These are phyloP conservation scores for Kluyveromyces sp. DNA, from an alignment of 1,139 yeast species.

Conservation along the genomic window DNA sequence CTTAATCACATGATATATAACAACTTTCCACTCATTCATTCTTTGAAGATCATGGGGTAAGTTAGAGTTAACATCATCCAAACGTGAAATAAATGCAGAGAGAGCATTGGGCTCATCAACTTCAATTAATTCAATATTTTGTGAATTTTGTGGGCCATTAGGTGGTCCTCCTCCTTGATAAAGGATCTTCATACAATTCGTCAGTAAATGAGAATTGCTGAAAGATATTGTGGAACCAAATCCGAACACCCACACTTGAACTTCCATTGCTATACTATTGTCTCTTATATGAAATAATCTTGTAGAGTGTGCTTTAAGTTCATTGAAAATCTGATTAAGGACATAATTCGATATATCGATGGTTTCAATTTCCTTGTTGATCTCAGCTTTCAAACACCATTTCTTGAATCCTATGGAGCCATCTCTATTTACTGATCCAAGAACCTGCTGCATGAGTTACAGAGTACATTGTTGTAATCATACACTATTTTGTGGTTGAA, in stretches of 20 bases:
- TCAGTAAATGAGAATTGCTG: slow-evolving; percentile 5
- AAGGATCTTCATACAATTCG: slow-evolving; percentile 20
- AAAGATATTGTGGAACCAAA: slow-evolving; percentile 16
- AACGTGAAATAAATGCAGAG: slow-evolving; percentile 10
- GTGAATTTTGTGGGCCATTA: background rate
- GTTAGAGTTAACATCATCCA: slow-evolving; percentile 7
- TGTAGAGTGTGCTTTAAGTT: slow-evolving; percentile 18
- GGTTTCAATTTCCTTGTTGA: background rate
- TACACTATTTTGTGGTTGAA: slow-evolving; percentile 6
- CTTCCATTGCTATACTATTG: slow-evolving; percentile 4
- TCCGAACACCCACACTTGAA: slow-evolving; percentile 25
- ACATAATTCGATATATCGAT: background rate
- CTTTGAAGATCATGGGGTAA: slow-evolving; percentile 10
- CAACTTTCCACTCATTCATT: slow-evolving; percentile 21
- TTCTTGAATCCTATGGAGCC: slow-evolving; percentile 17
- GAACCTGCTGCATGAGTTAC: slow-evolving; percentile 12
- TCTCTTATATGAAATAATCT: slow-evolving; percentile 16
- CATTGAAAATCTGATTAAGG: slow-evolving; percentile 9
- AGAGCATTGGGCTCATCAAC: slow-evolving; percentile 10
- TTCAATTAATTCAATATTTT: slow-evolving; percentile 16
- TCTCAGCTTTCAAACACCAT: slow-evolving; percentile 16
- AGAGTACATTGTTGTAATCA: slow-evolving; percentile 6
- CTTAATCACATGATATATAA: slow-evolving; percentile 10
- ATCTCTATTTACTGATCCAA: slow-evolving; percentile 19
- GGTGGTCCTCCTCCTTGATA: slow-evolving; percentile 9